These are phyloP conservation scores for Colletotrichum tropicale DNA, from an alignment of 2,329 filamentous ascomycete genomes.

Conservation along the genomic window DNA sequence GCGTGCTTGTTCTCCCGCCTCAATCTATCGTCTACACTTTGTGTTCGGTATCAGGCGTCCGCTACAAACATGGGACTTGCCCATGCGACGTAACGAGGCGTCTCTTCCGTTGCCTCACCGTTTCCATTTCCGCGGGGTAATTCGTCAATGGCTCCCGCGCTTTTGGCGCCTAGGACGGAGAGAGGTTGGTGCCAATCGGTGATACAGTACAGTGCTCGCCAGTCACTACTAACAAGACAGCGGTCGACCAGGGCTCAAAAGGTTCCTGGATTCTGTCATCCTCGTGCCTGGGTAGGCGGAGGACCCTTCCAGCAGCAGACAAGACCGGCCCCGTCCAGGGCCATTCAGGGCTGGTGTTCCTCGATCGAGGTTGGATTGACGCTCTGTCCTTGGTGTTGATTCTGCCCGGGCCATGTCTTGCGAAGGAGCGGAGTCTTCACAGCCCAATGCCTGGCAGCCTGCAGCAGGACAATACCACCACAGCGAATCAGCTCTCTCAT, in stretches of 20 bases:
- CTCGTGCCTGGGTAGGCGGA: neutral
- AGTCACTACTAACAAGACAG: neutral
- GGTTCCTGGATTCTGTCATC: neutral
- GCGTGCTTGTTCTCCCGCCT: neutral
- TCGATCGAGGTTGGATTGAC: conserved; percentile 4
- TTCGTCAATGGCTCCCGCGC: neutral
- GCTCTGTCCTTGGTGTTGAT: neutral
- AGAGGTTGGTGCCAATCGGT: neutral
- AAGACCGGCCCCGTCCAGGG: neutral
- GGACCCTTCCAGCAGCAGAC: neutral
- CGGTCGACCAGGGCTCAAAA: neutral
- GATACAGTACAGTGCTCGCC: neutral
- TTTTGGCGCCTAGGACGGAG: neutral
- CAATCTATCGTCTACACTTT: neutral
- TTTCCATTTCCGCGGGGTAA: neutral
- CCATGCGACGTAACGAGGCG: neutral
- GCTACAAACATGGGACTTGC: neutral
- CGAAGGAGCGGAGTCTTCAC: neutral
- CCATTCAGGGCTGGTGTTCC: neutral
- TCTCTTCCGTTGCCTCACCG: neutral
- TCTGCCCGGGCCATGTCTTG: neutral
- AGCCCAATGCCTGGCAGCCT: neutral
- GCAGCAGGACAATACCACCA: neutral
- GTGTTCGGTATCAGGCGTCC: neutral
- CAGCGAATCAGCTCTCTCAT: neutral